Base-by-base conservation (phyloP, 805 yeast species). In the Yamadazyma kitorensis region DNA sequence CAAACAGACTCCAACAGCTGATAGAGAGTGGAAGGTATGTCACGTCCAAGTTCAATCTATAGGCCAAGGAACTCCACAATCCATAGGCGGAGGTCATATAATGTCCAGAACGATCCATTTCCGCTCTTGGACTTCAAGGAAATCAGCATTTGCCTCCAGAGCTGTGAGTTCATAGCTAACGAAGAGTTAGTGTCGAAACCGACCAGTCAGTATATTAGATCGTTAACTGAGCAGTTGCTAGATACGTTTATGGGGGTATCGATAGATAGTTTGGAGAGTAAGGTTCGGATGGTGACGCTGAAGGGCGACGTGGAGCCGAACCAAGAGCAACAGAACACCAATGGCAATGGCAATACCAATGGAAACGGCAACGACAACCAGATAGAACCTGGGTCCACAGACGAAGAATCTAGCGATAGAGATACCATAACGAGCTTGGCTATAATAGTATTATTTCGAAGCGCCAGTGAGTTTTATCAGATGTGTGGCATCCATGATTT, bases 401-500 rank as follows among this genome's bases (percentile, higher is more conserved):
- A 49, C 1, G 64, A 61, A 17, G 14, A 10, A 17, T 15, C 23
- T 11, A 25, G 22, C 4, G 67, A 57, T 6, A 59, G 54, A 11
- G 62, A 57, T 34, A 54, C 59, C 4, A 38, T 50, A 16, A 39
- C 55, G 35, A 62, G 80, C 5, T 52, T 80, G 47, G 61, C 64
- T 36, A 57, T 79, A 9, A 60, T 83, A 13, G 76, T 77, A 2
- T 58, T 82, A 17, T 84, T 80, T 40, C 60, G 78, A 33, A 75
- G 76, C 5, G 72, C 84, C 44, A 71, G 68, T 52, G 72, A 69
- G 49, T 83, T 86, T 54, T 68, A 86, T 44, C 69, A 70, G 28
- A 80, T 74, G 38, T 80, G 91, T 51, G 95, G 95, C 0, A 74
- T 88, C 2, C 69, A 76, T 37, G 95, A 88, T 55, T 84, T 87